Evolutionary conservation across 1,284 basidiomycete genomes (phyloP).

Genomic region (Taiwanofungus camphoratus): DNA sequence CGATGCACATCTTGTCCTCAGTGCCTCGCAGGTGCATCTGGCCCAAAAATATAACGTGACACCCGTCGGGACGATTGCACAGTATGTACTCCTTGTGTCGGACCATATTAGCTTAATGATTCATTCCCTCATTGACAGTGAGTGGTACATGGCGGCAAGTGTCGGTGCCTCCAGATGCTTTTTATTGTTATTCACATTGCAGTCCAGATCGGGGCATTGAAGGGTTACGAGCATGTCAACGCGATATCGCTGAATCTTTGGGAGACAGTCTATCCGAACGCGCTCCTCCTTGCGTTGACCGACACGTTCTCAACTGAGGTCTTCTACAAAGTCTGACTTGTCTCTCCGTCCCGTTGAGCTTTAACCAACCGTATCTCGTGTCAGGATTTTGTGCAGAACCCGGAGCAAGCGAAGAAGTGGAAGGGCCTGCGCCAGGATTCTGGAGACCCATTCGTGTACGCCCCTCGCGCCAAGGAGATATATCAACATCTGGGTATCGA

Average conservation of each 20-base stretch:
- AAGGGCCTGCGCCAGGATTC: slow-evolving; percentile 86
- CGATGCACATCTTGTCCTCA: neutral
- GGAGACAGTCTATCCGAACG: slow-evolving; percentile 70
- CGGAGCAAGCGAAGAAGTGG: slow-evolving; percentile 66
- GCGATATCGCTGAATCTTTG: slow-evolving; percentile 73
- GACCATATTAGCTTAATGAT: slow-evolving; percentile 8
- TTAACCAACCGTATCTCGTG: neutral
- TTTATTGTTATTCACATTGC: neutral
- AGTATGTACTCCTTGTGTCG: slow-evolving; percentile 45
- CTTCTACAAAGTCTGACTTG: slow-evolving; percentile 64
- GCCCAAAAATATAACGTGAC: slow-evolving; percentile 67
- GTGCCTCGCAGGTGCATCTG: slow-evolving; percentile 58
- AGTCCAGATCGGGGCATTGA: slow-evolving; percentile 67
- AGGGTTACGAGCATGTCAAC: slow-evolving; percentile 78
- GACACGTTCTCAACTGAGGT: slow-evolving; percentile 87
- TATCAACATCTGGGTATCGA: slow-evolving; percentile 68
- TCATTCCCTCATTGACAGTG: slow-evolving; percentile 37
- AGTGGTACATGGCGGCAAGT: slow-evolving; percentile 92
- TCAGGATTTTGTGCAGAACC: slow-evolving; percentile 59
- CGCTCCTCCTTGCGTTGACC: slow-evolving; percentile 71
- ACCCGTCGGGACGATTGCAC: slow-evolving; percentile 84
- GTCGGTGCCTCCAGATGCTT: neutral
- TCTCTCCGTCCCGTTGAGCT: neutral
- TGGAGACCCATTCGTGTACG: slow-evolving; percentile 80
- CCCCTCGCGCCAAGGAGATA: slow-evolving; percentile 61